Conservation (phyloP, 192 early-diverging fungal genomes). For the Linnemannia schmuckeri region DNA sequence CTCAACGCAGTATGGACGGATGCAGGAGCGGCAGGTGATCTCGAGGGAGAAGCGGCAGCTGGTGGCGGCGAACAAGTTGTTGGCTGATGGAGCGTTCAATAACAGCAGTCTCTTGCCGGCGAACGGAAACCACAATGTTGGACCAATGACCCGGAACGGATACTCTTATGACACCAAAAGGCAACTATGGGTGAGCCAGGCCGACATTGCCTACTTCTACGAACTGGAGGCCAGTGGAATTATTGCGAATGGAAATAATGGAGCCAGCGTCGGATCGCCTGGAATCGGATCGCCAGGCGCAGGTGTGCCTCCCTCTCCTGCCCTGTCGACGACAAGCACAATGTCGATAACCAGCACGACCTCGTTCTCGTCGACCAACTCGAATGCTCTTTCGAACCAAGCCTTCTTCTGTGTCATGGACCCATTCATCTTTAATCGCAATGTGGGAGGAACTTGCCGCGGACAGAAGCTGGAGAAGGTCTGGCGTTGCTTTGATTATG, state of each 20-base stretch:
- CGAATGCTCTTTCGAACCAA: neutral
- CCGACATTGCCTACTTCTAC: conserved; percentile 21
- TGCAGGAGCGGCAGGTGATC: conserved; percentile 22
- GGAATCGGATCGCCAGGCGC: neutral
- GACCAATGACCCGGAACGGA: neutral
- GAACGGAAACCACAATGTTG: neutral
- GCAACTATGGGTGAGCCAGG: conserved; percentile 11
- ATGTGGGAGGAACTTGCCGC: conserved; percentile 37
- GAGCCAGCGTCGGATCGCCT: neutral
- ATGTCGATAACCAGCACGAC: neutral
- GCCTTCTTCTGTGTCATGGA: conserved; percentile 45
- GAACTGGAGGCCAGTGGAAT: conserved; percentile 25
- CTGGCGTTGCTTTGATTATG: conserved; percentile 47
- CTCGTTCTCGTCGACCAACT: neutral
- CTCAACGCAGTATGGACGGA: neutral
- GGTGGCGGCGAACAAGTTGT: neutral
- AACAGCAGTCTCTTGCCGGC: neutral
- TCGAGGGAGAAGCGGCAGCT: conserved; percentile 3
- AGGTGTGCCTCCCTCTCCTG: neutral
- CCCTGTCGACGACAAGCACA: neutral
- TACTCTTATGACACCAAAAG: conserved; percentile 20
- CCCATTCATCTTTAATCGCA: conserved; percentile 31
- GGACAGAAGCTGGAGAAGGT: conserved; percentile 31
- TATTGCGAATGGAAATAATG: neutral
- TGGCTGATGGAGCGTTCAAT: neutral